A percentile compares a stretch with the other conserved stretches of the same genome.
Evolutionary conservation across 169 alveolate genomes (phyloP).

Genomic region (Perkinsus olseni): DNA sequence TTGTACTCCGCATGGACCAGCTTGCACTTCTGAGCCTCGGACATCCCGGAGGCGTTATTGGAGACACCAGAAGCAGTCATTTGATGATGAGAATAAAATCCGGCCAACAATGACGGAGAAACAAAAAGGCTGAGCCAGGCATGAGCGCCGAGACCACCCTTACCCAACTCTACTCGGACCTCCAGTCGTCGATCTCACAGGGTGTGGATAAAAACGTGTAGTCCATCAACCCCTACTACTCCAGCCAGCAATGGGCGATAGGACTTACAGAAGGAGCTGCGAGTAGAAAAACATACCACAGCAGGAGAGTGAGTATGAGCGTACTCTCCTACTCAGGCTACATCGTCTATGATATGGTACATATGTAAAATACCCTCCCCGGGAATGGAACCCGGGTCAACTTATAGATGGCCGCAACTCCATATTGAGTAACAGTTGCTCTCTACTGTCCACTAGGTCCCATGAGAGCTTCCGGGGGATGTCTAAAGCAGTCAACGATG

Average conservation of each 20-base stretch:
- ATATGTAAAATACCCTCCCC: background rate
- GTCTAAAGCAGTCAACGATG: background rate
- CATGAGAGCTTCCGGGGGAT: background rate
- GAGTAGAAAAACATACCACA: too few relatives aligned
- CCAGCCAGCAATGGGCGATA: background rate
- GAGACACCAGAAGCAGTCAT: background rate
- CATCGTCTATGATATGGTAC: background rate
- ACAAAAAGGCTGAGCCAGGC: background rate
- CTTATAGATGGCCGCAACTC: background rate
- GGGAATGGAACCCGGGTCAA: background rate
- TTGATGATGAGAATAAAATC: background rate
- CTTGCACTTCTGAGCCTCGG: background rate
- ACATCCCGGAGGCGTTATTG: background rate
- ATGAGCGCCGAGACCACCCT: too few relatives aligned
- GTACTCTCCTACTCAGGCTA: too few relatives aligned
- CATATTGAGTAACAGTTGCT: background rate
- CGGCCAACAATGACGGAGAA: background rate
- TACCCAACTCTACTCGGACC: background rate
- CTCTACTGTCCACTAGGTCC: background rate
- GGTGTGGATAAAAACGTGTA: background rate
- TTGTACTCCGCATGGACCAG: background rate
- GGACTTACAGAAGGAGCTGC: too few relatives aligned
- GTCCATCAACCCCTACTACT: background rate
- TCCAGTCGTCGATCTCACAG: background rate
- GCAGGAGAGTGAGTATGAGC: too few relatives aligned